These are phyloP conservation scores for Phallus indusiatus DNA, from an alignment of 768 basidiomycete species.

Conservation along the genomic window DNA sequence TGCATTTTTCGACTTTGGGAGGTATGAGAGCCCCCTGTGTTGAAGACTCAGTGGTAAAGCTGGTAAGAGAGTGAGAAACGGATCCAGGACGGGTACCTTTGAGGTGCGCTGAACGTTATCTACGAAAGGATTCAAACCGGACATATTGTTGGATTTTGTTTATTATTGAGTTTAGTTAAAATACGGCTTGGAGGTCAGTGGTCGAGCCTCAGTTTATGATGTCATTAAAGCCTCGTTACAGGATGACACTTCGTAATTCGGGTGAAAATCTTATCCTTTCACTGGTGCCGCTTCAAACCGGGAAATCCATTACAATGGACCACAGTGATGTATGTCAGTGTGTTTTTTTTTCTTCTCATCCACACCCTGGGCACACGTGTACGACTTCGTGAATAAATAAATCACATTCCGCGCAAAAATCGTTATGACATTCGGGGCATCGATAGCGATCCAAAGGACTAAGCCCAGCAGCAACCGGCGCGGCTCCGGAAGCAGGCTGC, in stretches of 20 bases:
- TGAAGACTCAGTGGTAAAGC: background rate
- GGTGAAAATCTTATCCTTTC: constrained; percentile 9
- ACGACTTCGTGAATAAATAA: constrained; percentile 92
- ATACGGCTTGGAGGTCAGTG: no score
- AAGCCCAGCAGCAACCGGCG: constrained; percentile 50
- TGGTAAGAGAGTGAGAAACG: background rate
- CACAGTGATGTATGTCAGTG: no score
- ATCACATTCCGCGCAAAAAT: constrained; percentile 96
- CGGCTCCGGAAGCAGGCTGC: constrained; percentile 26
- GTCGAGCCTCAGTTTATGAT: no score
- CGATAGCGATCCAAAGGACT: constrained; percentile 82
- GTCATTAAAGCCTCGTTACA: no score
- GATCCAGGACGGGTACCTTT: background rate
- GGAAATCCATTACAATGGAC: no score
- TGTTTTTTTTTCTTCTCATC: constrained; percentile 17
- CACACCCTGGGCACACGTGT: constrained; percentile 89
- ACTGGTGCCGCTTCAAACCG: constrained; percentile 18
- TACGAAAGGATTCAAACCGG: background rate
- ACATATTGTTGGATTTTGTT: background rate
- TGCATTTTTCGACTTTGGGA: background rate
- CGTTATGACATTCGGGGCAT: constrained; percentile 74
- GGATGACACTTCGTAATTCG: no score
- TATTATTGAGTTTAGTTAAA: no score
- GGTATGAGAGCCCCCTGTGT: background rate
- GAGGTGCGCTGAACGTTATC: background rate